A percentile compares a stretch with the other conserved stretches of the same genome.
phyloP scores from a whole-genome alignment of 2,329 filamentous ascomycete species.

The Periconia sp. region DNA sequence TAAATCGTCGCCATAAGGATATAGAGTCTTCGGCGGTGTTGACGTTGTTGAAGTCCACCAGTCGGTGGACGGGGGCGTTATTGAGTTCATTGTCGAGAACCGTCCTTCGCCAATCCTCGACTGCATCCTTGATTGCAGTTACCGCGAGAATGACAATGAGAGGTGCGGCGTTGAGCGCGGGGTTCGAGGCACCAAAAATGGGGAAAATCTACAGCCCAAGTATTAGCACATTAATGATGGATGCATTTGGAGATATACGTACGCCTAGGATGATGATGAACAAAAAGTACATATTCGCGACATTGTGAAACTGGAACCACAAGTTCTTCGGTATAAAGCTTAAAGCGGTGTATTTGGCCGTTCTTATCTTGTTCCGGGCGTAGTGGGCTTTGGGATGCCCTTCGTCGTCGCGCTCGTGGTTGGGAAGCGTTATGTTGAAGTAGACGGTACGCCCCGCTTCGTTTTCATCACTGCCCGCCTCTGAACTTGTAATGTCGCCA shows the following conservation, averaged over 20 bases:
- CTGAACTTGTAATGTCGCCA: constrained; percentile 54
- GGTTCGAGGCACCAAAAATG: constrained; percentile 92
- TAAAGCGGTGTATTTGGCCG: constrained; percentile 94
- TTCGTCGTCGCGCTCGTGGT: constrained; percentile 77
- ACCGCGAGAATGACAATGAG: constrained; percentile 90
- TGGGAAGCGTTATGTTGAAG: constrained; percentile 84
- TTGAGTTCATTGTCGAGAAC: constrained; percentile 92
- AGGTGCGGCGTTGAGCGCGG: constrained; percentile 86
- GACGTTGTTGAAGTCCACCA: constrained; percentile 89
- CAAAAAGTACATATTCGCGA: constrained; percentile 98
- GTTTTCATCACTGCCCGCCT: constrained; percentile 47
- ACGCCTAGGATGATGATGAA: constrained; percentile 94
- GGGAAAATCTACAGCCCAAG: constrained; percentile 77
- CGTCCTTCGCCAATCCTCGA: constrained; percentile 94
- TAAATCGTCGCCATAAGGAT: constrained; percentile 83
- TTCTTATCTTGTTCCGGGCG: constrained; percentile 94
- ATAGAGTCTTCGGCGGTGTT: constrained; percentile 89
- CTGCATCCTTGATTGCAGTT: constrained; percentile 90
- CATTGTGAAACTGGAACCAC: constrained; percentile 97
- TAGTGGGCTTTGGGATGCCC: constrained; percentile 74
- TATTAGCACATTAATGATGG: constrained; percentile 26
- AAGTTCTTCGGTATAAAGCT: constrained; percentile 97
- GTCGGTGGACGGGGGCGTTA: constrained; percentile 90
- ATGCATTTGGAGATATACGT: constrained; percentile 64
- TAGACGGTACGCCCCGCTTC: constrained; percentile 66